Conservation (phyloP, 768 basidiomycete species). For the Hericium rajendrae region DNA sequence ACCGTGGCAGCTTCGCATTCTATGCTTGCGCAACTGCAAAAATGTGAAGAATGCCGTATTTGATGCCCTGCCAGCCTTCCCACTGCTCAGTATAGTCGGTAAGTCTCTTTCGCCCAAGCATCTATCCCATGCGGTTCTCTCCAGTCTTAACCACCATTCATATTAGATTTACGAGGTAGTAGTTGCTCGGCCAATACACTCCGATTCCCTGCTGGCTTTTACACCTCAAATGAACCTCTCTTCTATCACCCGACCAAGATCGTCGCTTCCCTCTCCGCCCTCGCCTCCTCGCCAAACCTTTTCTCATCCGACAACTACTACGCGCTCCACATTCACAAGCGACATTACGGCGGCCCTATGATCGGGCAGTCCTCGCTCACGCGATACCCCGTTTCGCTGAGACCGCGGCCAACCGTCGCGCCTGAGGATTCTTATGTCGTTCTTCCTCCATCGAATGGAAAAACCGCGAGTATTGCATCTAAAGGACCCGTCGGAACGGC, state of each 20-base stretch:
- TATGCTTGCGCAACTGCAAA: constrained; percentile 10
- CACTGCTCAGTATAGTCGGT: constrained; percentile 13
- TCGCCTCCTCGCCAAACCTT: constrained; percentile 1
- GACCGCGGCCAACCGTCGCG: not conserved
- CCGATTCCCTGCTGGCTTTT: constrained; percentile 5
- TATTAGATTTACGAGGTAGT: constrained; percentile 14
- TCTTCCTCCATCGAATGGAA: not conserved
- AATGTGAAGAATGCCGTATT: constrained; percentile 7
- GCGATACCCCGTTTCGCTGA: not conserved
- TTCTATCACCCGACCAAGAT: constrained; percentile 10
- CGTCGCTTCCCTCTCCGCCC: constrained; percentile 5
- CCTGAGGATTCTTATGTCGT: not conserved
- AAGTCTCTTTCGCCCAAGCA: not conserved
- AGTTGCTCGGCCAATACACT: constrained; percentile 5
- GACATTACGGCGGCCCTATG: not conserved
- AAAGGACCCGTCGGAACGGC: not conserved
- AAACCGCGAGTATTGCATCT: not conserved
- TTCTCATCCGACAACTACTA: constrained; percentile 7
- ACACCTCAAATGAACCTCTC: constrained; percentile 6
- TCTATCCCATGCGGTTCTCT: not conserved
- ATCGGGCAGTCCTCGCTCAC: not conserved
- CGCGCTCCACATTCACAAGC: constrained; percentile 5
- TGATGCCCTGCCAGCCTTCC: constrained; percentile 6
- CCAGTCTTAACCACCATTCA: not conserved
- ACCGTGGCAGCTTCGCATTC: constrained; percentile 15